phyloP scores from a whole-genome alignment of 228 moss, liverwort and hornwort species.

The Sphagnum magellanicum region DNA sequence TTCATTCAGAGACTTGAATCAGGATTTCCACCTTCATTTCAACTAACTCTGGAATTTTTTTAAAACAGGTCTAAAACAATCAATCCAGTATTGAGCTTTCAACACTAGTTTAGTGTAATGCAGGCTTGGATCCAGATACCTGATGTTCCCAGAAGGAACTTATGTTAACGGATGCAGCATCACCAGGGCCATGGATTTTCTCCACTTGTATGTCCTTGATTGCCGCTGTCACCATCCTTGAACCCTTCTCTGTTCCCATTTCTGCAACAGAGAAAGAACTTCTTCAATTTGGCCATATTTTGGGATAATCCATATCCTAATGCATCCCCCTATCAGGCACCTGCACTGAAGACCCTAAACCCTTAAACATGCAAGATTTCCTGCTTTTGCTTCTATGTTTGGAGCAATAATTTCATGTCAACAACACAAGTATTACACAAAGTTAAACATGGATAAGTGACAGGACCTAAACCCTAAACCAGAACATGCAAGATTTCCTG shows the following conservation, averaged over 20 bases:
- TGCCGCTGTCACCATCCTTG: slow-evolving; percentile 44
- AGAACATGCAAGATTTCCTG: no score
- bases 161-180: slow-evolving; percentile 29
- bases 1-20: no score
- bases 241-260: slow-evolving; percentile 37
- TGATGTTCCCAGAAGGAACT: slow-evolving; percentile 78
- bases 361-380: no score
- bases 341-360: no score
- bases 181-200: slow-evolving; percentile 64
- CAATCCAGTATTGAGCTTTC: neutral
- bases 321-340: no score
- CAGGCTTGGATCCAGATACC: slow-evolving; percentile 14
- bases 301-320: no score
- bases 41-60: neutral
- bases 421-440: no score
- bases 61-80: neutral
- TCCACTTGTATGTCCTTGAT: slow-evolving; percentile 74
- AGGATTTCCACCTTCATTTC: no score
- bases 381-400: no score
- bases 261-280: slow-evolving; percentile 8
- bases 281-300: neutral
- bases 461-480: no score
- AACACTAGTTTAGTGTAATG: neutral
- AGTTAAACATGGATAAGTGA: no score
- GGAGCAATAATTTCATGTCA: no score